Percentiles rank a stretch among this genome's conserved stretches.
These are phyloP conservation scores for Thalassiosira profunda DNA, from an alignment of 108 stramenopile genomes.

Conservation along the genomic window DNA sequence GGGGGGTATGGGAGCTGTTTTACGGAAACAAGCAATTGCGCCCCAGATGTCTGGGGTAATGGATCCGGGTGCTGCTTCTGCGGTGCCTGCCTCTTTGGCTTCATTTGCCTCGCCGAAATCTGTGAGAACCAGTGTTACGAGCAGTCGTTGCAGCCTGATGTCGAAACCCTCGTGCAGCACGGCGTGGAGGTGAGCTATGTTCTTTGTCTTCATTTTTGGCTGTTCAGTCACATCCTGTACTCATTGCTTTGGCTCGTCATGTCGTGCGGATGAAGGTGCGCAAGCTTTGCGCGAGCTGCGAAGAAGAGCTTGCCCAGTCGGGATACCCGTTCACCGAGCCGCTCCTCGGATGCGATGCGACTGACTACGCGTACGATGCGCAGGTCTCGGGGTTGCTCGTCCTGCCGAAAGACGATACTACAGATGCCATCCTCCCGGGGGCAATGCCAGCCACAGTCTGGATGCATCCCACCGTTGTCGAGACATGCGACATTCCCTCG, in stretches of 20 bases:
- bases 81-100: background rate
- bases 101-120: background rate
- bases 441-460: background rate
- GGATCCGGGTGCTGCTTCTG: background rate
- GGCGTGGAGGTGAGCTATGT: background rate
- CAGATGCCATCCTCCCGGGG: background rate
- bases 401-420: background rate
- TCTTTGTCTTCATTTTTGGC: background rate
- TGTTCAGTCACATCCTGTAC: background rate
- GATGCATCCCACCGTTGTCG: slow-evolving; percentile 1
- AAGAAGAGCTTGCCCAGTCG: background rate
- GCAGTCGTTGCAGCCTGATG: background rate
- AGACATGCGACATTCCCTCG: background rate
- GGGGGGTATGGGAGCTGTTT: too few species aligned
- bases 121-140: slow-evolving; percentile 3
- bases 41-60: background rate
- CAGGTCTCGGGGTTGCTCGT: background rate
- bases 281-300: slow-evolving; percentile 7
- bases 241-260: background rate
- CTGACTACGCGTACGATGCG: slow-evolving; percentile 3
- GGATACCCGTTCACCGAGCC: background rate
- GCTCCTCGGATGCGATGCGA: background rate
- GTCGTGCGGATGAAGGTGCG: background rate
- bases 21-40: background rate
- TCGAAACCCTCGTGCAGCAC: background rate